A percentile compares a stretch with the other conserved stretches of the same genome.
phyloP scores from a whole-genome alignment of 2,329 filamentous ascomycete species.

The Emmonsiellopsis sp. region DNA sequence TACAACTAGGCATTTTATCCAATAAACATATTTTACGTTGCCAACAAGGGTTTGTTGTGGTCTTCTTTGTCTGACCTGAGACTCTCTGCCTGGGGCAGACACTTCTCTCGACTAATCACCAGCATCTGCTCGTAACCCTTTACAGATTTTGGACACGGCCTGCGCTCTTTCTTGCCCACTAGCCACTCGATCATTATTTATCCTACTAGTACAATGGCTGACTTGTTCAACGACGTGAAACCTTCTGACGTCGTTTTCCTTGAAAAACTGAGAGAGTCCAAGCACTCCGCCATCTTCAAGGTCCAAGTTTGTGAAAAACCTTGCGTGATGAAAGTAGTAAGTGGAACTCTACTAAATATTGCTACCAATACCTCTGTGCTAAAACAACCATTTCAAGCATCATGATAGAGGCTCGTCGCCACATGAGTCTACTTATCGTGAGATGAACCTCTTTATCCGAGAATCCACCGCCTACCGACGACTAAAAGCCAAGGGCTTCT shows the following conservation, averaged over 20 bases:
- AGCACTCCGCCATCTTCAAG: constrained; percentile 12
- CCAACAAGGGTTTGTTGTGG: too few relatives aligned
- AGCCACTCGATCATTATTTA: neutral
- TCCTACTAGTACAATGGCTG: neutral
- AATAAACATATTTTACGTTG: too few relatives aligned
- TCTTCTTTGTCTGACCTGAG: neutral
- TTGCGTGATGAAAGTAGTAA: constrained; percentile 18
- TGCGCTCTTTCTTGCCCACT: neutral
- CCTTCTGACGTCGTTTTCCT: constrained; percentile 9
- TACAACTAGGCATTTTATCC: too few relatives aligned
- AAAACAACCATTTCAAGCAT: constrained; percentile 1
- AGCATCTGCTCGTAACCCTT: neutral
- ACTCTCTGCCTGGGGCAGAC: neutral
- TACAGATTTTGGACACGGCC: neutral
- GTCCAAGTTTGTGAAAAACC: constrained; percentile 5
- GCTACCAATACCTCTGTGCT: neutral
- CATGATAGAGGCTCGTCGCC: neutral
- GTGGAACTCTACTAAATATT: neutral
- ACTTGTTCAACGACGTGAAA: neutral
- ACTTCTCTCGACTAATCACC: neutral
- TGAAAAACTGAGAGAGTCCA: constrained; percentile 2
- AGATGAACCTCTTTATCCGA: constrained; percentile 1
- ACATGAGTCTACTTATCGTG: neutral
- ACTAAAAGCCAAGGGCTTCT: constrained; percentile 5
- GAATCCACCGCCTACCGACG: constrained; percentile 9